Conservation (phyloP, 768 basidiomycete species). For the Mycena filopes region DNA sequence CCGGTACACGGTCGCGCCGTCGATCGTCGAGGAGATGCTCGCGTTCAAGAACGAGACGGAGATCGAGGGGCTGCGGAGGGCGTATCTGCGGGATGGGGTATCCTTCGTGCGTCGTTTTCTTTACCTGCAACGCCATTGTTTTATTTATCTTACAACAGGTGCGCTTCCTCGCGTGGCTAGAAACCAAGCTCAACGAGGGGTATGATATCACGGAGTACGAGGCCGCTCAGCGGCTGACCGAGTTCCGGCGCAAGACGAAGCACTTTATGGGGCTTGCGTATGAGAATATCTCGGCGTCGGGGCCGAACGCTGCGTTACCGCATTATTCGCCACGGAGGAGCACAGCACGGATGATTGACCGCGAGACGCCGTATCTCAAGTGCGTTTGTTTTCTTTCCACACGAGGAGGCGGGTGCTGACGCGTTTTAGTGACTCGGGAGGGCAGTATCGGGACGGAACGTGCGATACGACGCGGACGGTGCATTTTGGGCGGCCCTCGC, state of each 20-base stretch:
- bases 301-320: conserved; percentile 92
- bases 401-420: conserved; percentile 27
- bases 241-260: conserved; percentile 76
- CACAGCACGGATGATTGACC: conserved; percentile 77
- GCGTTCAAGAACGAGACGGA: conserved; percentile 91
- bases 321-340: conserved; percentile 87
- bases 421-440: conserved; percentile 84
- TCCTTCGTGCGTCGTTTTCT: conserved; percentile 75
- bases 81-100: conserved; percentile 91
- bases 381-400: conserved; percentile 49
- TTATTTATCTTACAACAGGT: conserved; percentile 51
- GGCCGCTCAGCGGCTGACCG: conserved; percentile 84
- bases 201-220: conserved; percentile 93
- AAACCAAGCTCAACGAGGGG: conserved; percentile 77
- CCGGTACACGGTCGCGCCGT: conserved; percentile 79
- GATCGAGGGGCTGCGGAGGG: conserved; percentile 82
- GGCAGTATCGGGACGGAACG: conserved; percentile 90
- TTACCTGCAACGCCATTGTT: conserved; percentile 1
- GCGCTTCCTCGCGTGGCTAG: conserved; percentile 92
- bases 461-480: conserved; percentile 86
- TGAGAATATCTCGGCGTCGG: conserved; percentile 89
- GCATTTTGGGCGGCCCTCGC: conserved; percentile 88
- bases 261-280: conserved; percentile 89
- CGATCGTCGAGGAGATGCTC: conserved; percentile 81
- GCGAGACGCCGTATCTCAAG: conserved; percentile 90